phyloP scores from a whole-genome alignment of 768 basidiomycete genomes.

The Psilocybe cyanescens region DNA sequence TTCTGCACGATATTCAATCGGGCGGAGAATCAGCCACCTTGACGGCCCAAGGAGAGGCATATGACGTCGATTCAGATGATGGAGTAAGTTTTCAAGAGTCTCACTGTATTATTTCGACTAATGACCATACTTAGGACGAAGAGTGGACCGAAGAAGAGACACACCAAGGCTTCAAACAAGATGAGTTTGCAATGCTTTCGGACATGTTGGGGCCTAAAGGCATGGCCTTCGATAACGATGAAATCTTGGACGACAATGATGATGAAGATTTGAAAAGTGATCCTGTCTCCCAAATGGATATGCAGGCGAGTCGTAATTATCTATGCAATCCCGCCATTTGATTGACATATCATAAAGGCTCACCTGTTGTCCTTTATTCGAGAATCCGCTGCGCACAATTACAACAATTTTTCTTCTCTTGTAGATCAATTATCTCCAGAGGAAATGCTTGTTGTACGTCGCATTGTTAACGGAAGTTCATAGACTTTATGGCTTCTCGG shows the following conservation, averaged over 20 bases:
- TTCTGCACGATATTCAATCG: slow-evolving; percentile 82
- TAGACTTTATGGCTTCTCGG: neutral
- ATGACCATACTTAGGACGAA: slow-evolving; percentile 58
- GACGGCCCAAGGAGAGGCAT: slow-evolving; percentile 52
- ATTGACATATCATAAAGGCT: slow-evolving; percentile 42
- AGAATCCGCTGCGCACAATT: slow-evolving; percentile 67
- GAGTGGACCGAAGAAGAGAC: slow-evolving; percentile 95
- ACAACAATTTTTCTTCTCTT: slow-evolving; percentile 60
- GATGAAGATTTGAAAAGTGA: slow-evolving; percentile 92
- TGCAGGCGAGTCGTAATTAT: slow-evolving; percentile 48
- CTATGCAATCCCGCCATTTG: neutral
- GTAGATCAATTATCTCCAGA: slow-evolving; percentile 72
- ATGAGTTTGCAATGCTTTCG: slow-evolving; percentile 85
- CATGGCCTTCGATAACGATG: slow-evolving; percentile 77
- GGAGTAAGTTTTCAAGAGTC: slow-evolving; percentile 45
- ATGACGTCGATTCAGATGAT: slow-evolving; percentile 76
- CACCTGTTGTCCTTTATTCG: slow-evolving; percentile 73
- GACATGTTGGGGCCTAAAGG: slow-evolving; percentile 80
- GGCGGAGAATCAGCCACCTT: slow-evolving; percentile 76
- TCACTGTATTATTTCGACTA: slow-evolving; percentile 2
- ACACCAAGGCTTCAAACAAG: slow-evolving; percentile 60
- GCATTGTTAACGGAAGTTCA: slow-evolving; percentile 36
- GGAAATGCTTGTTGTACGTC: slow-evolving; percentile 69
- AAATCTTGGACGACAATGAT: slow-evolving; percentile 70
- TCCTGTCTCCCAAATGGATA: slow-evolving; percentile 85